Evolutionary conservation across 371 early-diverging fungal genomes (phyloP).

Genomic region (Rhizopus arrhizus): DNA sequence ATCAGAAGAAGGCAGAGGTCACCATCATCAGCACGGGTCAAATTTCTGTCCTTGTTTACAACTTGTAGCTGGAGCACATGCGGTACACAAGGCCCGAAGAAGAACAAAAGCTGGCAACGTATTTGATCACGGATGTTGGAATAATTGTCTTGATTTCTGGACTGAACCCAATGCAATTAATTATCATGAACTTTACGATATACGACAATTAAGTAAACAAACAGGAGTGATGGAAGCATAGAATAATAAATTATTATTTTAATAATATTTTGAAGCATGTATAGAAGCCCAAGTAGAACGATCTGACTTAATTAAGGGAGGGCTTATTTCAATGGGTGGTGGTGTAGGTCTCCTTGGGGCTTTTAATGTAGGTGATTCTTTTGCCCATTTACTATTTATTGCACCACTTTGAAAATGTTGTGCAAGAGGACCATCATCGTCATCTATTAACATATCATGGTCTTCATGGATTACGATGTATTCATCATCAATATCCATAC

Average conservation of each 20-base stretch:
- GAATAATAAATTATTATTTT: background rate
- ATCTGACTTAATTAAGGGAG: background rate
- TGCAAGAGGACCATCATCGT: background rate
- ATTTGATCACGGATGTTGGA: constrained; percentile 72
- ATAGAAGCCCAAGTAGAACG: constrained; percentile 13
- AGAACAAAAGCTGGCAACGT: constrained; percentile 40
- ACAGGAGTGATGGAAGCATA: background rate
- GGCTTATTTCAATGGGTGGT: background rate
- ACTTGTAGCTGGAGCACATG: constrained; percentile 50
- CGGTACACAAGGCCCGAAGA: constrained; percentile 39
- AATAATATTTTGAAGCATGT: constrained; percentile 9
- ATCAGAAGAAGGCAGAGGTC: constrained; percentile 14
- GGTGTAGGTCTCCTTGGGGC: constrained; percentile 19
- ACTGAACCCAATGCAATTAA: constrained; percentile 56
- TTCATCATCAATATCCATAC: constrained; percentile 26
- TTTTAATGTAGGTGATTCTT: constrained; percentile 6
- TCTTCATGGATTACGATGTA: background rate
- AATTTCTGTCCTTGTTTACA: constrained; percentile 50
- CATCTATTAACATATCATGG: background rate
- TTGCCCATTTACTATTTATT: constrained; percentile 20
- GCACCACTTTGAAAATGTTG: constrained; percentile 1
- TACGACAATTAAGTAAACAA: constrained; percentile 26
- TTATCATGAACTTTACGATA: constrained; percentile 64
- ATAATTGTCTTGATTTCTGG: constrained; percentile 87
- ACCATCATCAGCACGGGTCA: constrained; percentile 17